A percentile compares a stretch with the other conserved stretches of the same genome.
Conservation (phyloP, 2,329 filamentous ascomycete species). For the Colletotrichum siamense region DNA sequence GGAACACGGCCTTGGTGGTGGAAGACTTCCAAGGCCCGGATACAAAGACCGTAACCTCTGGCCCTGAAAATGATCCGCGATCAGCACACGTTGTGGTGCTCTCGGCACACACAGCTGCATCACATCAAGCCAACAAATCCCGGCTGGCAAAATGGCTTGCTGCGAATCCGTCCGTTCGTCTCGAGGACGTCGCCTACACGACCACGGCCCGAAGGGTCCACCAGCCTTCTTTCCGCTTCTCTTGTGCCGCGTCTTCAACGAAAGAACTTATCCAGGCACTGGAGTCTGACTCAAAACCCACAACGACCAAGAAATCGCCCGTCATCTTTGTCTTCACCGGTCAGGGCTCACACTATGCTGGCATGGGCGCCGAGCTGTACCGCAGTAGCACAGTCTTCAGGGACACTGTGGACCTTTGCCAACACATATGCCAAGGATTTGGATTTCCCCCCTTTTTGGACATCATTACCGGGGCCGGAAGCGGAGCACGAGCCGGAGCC, state of each 20-base stretch:
- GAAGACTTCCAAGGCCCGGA: not conserved
- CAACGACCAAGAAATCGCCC: not conserved
- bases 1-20: slow-evolving; percentile 29
- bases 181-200: not conserved
- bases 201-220: not conserved
- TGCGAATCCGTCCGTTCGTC: not conserved
- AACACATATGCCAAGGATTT: slow-evolving; percentile 31
- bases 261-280: not conserved
- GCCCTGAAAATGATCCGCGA: not conserved
- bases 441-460: slow-evolving; percentile 44
- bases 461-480: slow-evolving; percentile 36
- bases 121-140: not conserved
- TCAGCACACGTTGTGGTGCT: not conserved
- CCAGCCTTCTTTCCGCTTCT: not conserved
- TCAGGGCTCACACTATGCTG: slow-evolving; percentile 36
- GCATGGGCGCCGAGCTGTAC: slow-evolving; percentile 36
- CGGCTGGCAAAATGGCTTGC: not conserved
- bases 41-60: fast-evolving
- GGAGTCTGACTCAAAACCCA: not conserved
- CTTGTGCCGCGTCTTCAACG: not conserved
- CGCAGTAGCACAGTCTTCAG: slow-evolving; percentile 29
- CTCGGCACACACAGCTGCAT: not conserved
- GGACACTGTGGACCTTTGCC: slow-evolving; percentile 35
- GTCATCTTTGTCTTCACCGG: slow-evolving; percentile 45
- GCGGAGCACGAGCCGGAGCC: fast-evolving